Percentiles rank a stretch among this genome's conserved stretches.
Evolutionary conservation across 1,139 yeast genomes (phyloP).

Genomic region (Saccharomyces hybrid): DNA sequence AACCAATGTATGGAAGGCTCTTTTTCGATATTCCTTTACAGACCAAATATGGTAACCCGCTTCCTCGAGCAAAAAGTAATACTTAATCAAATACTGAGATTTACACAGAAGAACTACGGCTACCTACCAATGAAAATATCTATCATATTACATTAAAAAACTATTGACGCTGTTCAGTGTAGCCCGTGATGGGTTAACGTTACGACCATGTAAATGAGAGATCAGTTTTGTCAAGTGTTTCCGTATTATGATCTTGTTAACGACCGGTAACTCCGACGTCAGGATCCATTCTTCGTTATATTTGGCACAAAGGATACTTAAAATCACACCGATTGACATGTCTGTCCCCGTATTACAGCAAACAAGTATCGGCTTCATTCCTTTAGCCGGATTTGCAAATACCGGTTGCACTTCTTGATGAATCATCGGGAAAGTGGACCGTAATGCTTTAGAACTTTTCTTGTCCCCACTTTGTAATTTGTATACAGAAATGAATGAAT

Average conservation of each 20-base stretch:
- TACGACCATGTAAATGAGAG: constrained; percentile 33
- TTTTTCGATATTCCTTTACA: not conserved
- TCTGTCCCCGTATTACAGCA: constrained; percentile 64
- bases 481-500: constrained; percentile 9
- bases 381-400: not conserved
- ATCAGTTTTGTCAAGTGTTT: constrained; percentile 49
- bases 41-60: not conserved
- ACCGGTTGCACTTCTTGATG: constrained; percentile 5
- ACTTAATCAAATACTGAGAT: not conserved
- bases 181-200: constrained; percentile 67
- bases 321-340: constrained; percentile 52
- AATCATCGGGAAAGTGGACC: constrained; percentile 17
- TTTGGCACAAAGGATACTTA: constrained; percentile 45
- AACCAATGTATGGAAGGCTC: not conserved
- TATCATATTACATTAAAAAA: constrained; percentile 33
- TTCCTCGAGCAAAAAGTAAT: not conserved
- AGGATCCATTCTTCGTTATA: constrained; percentile 40
- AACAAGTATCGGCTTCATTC: constrained; percentile 33
- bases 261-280: constrained; percentile 13
- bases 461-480: constrained; percentile 26
- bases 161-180: constrained; percentile 62
- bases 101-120: no score
- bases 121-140: not conserved
- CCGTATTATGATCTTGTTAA: constrained; percentile 48
- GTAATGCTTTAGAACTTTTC: constrained; percentile 24